These are phyloP conservation scores for Nemania diffusa DNA, from an alignment of 2,329 filamentous ascomycete genomes.

Conservation along the genomic window DNA sequence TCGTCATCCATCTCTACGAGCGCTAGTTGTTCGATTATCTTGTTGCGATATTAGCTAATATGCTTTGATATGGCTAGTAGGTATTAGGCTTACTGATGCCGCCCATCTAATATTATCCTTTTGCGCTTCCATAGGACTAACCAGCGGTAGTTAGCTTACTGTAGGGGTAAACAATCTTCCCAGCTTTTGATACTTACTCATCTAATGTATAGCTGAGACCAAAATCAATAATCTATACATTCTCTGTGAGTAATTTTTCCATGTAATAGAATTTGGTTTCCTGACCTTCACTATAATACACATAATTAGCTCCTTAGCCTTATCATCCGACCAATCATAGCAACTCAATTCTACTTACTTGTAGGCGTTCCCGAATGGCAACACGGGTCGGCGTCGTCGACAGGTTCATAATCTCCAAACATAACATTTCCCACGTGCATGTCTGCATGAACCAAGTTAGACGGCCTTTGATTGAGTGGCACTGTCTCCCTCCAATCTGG, in stretches of 20 bases:
- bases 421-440: slow-evolving; percentile 25
- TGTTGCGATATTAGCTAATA: not conserved
- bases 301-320: not conserved
- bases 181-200: slow-evolving; percentile 1
- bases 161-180: not conserved
- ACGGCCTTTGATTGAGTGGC: not conserved
- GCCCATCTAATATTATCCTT: not conserved
- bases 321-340: not conserved
- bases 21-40: slow-evolving; percentile 9
- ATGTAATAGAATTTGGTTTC: not conserved
- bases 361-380: slow-evolving; percentile 9
- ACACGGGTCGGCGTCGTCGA: not conserved
- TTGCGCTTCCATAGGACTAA: not conserved
- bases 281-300: slow-evolving; percentile 24
- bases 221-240: slow-evolving; percentile 28
- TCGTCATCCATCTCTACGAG: not conserved
- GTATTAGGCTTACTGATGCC: slow-evolving; percentile 5
- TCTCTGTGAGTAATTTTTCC: not conserved
- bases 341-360: not conserved
- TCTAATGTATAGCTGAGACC: not conserved
- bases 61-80: not conserved
- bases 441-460: slow-evolving; percentile 5
- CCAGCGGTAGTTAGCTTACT: not conserved
- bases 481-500: slow-evolving; percentile 8
- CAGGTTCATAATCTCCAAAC: slow-evolving; percentile 9